Evolutionary conservation across 108 stramenopile genomes (phyloP).

Genomic region (Skeletonema menzelii): DNA sequence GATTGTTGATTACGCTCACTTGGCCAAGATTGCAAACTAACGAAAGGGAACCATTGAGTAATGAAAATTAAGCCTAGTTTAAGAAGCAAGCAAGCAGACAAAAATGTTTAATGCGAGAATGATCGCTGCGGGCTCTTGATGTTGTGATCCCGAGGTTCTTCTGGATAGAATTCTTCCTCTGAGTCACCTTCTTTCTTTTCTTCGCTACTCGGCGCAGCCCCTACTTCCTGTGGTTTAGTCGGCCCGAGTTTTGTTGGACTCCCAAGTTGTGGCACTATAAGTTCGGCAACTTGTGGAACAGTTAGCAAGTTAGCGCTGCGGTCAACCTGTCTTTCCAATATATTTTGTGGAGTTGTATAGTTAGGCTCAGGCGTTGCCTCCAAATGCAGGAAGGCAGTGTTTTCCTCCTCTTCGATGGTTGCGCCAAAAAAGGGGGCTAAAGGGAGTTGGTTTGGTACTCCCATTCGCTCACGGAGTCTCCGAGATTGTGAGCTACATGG

Average conservation of each 20-base stretch:
- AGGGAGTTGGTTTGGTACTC: neutral
- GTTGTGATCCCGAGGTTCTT: neutral
- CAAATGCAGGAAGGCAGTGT: neutral
- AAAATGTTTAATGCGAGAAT: neutral
- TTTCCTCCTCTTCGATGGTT: neutral
- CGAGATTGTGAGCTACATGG: neutral
- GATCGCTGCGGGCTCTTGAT: neutral
- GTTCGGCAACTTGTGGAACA: neutral
- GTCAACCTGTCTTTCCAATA: neutral
- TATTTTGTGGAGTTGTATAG: neutral
- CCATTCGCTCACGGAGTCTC: neutral
- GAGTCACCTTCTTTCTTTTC: neutral
- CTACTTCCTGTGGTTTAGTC: neutral
- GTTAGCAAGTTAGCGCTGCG: neutral
- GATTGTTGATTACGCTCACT: slow-evolving; percentile 88
- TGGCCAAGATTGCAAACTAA: slow-evolving; percentile 74
- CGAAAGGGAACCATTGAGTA: neutral
- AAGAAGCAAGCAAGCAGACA: neutral
- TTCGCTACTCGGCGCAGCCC: neutral
- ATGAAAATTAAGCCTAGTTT: neutral
- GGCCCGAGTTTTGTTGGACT: neutral
- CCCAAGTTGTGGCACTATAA: neutral
- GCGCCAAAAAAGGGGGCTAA: neutral
- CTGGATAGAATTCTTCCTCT: too few relatives aligned
- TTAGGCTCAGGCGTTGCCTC: neutral